Evolutionary conservation across 2,329 filamentous ascomycete genomes (phyloP).

Genomic region (Zalaria sp.): DNA sequence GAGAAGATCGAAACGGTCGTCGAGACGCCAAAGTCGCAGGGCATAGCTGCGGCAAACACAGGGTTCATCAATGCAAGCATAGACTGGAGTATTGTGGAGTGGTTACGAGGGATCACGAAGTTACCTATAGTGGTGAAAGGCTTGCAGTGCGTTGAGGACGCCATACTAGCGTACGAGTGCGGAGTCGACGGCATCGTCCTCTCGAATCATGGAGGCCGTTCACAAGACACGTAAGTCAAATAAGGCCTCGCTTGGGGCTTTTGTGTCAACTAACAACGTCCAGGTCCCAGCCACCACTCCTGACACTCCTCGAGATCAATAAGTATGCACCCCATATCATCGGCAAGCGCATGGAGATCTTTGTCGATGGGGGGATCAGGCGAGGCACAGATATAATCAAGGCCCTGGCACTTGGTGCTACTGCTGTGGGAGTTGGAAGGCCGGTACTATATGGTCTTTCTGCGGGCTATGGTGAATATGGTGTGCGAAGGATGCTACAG

Average conservation of each 20-base stretch:
- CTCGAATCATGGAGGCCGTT: constrained; percentile 38
- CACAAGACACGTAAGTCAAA: constrained; percentile 25
- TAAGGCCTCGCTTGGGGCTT: no score
- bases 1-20: constrained; percentile 11
- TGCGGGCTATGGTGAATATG: constrained; percentile 35
- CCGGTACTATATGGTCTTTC: constrained; percentile 42
- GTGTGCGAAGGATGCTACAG: constrained; percentile 34
- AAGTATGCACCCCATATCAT: constrained; percentile 45
- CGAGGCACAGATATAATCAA: constrained; percentile 53
- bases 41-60: constrained; percentile 12
- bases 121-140: constrained; percentile 19
- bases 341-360: constrained; percentile 39
- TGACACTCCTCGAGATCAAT: constrained; percentile 47
- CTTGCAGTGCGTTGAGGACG: constrained; percentile 25
- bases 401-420: constrained; percentile 48
- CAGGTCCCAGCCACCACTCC: constrained; percentile 36
- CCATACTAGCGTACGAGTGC: constrained; percentile 23
- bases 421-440: constrained; percentile 43
- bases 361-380: constrained; percentile 47
- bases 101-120: constrained; percentile 7
- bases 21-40: constrained; percentile 6
- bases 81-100: constrained; percentile 12
- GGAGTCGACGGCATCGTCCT: constrained; percentile 31
- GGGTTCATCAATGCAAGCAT: constrained; percentile 12
- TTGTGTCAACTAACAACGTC: neutral